Conservation (phyloP, 164 flowering plant species). For the Nelumbo lutea region DNA sequence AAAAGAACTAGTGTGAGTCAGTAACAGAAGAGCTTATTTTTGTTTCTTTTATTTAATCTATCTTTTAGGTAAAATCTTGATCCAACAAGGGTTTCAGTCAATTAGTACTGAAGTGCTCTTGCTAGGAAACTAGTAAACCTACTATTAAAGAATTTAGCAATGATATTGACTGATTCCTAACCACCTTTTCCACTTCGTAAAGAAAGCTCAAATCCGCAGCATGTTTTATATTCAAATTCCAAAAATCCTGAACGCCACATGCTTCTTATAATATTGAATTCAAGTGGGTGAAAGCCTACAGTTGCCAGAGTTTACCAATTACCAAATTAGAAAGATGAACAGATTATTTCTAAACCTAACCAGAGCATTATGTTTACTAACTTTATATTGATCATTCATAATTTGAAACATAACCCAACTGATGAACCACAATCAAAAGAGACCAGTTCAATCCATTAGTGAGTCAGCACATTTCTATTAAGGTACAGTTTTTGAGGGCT, state of each 20-base stretch:
- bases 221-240: too few species aligned
- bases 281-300: neutral
- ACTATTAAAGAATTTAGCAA: neutral
- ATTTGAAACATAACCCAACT: too few species aligned
- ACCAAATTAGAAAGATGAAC: too few species aligned
- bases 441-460: too few species aligned
- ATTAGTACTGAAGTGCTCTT: slow-evolving; percentile 8
- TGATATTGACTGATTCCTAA: slow-evolving; percentile 26
- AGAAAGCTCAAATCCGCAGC: neutral
- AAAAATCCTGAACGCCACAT: neutral
- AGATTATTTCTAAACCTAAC: too few species aligned
- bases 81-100: neutral
- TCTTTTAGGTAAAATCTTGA: neutral
- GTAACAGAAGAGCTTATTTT: neutral
- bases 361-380: too few species aligned
- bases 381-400: too few species aligned
- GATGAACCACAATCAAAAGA: too few species aligned
- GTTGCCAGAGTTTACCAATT: neutral
- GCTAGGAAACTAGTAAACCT: neutral
- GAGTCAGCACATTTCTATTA: too few species aligned
- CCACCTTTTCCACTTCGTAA: slow-evolving; percentile 2
- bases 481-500: neutral
- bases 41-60: neutral
- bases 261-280: neutral
- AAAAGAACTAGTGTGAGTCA: neutral